Conservation (phyloP, 2,329 filamentous ascomycete species). For the Tolypocladium ophioglossoides region DNA sequence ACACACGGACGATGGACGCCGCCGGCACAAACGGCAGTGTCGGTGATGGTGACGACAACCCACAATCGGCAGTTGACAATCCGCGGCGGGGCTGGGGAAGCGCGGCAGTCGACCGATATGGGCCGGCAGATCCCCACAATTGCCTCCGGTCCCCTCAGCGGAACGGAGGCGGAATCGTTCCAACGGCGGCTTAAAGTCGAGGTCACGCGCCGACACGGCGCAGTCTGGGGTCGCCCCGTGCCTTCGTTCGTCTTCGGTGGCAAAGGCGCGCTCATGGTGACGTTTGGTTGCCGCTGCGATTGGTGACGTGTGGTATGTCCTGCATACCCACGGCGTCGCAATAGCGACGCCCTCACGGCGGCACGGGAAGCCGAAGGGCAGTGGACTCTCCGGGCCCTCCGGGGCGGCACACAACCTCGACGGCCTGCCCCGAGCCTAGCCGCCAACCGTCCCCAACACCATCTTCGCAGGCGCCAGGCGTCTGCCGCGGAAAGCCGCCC, state of each 20-base stretch:
- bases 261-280: too few relatives aligned
- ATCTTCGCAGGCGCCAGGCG: background rate
- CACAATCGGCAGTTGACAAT: background rate
- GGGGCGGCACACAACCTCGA: background rate
- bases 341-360: background rate
- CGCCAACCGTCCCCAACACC: background rate
- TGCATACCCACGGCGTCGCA: too few relatives aligned
- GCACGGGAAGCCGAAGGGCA: background rate
- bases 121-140: slow-evolving; percentile 3
- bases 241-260: too few relatives aligned
- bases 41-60: background rate
- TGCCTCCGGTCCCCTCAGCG: background rate
- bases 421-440: slow-evolving; percentile 3
- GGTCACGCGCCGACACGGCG: background rate
- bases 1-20: background rate
- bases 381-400: background rate
- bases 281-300: background rate
- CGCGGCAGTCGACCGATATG: slow-evolving; percentile 3
- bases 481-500: slow-evolving; percentile 18
- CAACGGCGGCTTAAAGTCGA: slow-evolving; percentile 1
- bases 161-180: slow-evolving; percentile 6
- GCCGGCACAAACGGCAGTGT: background rate
- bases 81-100: background rate
- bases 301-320: too few relatives aligned
- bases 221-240: too few relatives aligned